Evolutionary conservation across 2,329 filamentous ascomycete genomes (phyloP).

Genomic region (Grosmannia clavigera): DNA sequence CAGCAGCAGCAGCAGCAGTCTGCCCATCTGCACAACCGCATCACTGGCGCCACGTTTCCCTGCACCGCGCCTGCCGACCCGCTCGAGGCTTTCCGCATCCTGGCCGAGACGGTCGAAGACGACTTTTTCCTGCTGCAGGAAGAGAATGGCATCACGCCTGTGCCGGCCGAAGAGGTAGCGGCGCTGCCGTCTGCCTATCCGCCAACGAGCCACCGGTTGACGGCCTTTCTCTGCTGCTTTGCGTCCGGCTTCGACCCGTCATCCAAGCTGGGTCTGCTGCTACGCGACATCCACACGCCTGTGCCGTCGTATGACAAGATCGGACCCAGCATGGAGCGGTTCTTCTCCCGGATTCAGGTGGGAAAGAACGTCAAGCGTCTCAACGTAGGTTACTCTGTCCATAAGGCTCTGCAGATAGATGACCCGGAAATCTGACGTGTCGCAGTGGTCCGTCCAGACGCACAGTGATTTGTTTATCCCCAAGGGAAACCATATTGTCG

Average conservation of each 20-base stretch:
- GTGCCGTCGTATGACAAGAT: conserved; percentile 44
- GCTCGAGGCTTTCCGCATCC: conserved; percentile 11
- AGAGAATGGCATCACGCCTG: conserved; percentile 16
- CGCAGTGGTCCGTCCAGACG: conserved; percentile 37
- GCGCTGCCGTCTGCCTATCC: conserved; percentile 1
- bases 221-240: conserved; percentile 40
- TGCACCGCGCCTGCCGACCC: conserved; percentile 18
- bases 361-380: conserved; percentile 36
- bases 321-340: conserved; percentile 40
- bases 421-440: neutral
- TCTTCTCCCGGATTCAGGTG: conserved; percentile 33
- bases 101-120: conserved; percentile 38
- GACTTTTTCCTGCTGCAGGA: conserved; percentile 38
- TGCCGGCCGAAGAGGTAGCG: neutral
- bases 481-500: conserved; percentile 23
- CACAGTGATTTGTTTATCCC: conserved; percentile 28
- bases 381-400: conserved; percentile 26
- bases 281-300: conserved; percentile 37
- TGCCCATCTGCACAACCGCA: conserved; percentile 24
- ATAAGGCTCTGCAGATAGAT: too few relatives aligned
- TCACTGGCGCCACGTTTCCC: conserved; percentile 22
- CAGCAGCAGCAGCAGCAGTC: neutral
- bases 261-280: conserved; percentile 32
- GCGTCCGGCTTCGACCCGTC: conserved; percentile 40
- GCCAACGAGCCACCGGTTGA: conserved; percentile 21